A percentile compares a stretch with the other conserved stretches of the same genome.
These are phyloP conservation scores for Vitis rotundifolia DNA, from an alignment of 164 flowering plant genomes.

Conservation along the genomic window DNA sequence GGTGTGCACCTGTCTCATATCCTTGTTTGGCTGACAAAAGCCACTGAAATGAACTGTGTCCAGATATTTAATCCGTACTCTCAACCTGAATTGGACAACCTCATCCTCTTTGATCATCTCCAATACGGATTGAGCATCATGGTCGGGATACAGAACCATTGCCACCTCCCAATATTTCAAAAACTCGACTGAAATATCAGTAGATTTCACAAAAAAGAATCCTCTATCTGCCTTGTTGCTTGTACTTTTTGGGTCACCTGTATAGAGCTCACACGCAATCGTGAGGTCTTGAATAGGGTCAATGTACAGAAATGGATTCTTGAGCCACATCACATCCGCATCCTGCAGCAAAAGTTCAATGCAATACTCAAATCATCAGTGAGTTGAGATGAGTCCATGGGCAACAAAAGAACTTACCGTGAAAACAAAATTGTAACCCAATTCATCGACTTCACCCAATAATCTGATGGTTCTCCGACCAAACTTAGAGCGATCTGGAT, in stretches of 20 bases:
- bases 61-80: slow-evolving; percentile 16
- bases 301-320: slow-evolving; percentile 29
- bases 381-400: too few species aligned
- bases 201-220: slow-evolving; percentile 24
- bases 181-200: slow-evolving; percentile 18
- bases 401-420: slow-evolving; percentile 23
- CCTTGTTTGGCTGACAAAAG: slow-evolving; percentile 29
- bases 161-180: slow-evolving; percentile 29
- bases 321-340: slow-evolving; percentile 50
- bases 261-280: slow-evolving; percentile 24
- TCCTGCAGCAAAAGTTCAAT: slow-evolving; percentile 28
- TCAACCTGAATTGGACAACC: background rate
- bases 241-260: slow-evolving; percentile 3
- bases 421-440: slow-evolving; percentile 44
- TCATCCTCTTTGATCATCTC: slow-evolving; percentile 15
- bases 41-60: slow-evolving; percentile 33
- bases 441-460: slow-evolving; percentile 21
- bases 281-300: slow-evolving; percentile 4
- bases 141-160: slow-evolving; percentile 19
- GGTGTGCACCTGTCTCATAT: slow-evolving; percentile 27
- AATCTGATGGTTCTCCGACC: slow-evolving; percentile 27
- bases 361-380: too few species aligned
- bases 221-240: slow-evolving; percentile 34
- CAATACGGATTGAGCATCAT: slow-evolving; percentile 19
- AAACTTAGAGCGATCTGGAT: slow-evolving; percentile 19